phyloP scores from a whole-genome alignment of 2,329 filamentous ascomycete genomes.

The Zalaria sp. region DNA sequence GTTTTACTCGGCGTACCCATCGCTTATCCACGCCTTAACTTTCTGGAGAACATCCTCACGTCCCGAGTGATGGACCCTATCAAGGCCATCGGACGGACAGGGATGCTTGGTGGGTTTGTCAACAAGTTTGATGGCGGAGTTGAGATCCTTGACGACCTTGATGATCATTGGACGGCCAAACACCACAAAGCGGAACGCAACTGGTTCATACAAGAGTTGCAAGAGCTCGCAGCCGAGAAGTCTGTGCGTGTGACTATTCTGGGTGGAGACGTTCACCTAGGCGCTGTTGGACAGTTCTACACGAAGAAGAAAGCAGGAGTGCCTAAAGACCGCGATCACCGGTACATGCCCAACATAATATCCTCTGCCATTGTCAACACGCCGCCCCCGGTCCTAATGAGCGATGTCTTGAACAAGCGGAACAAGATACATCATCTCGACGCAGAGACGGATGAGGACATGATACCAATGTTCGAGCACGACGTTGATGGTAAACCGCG shows the following conservation, averaged over 20 bases:
- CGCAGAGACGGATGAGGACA: slow-evolving; percentile 72
- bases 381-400: slow-evolving; percentile 74
- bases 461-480: slow-evolving; percentile 84
- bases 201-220: slow-evolving; percentile 76
- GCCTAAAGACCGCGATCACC: slow-evolving; percentile 78
- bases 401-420: slow-evolving; percentile 82
- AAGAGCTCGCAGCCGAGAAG: slow-evolving; percentile 85
- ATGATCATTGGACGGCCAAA: slow-evolving; percentile 96
- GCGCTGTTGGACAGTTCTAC: slow-evolving; percentile 87
- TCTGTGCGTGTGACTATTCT: slow-evolving; percentile 85
- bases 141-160: slow-evolving; percentile 80
- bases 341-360: slow-evolving; percentile 94
- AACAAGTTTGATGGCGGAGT: slow-evolving; percentile 87
- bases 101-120: slow-evolving; percentile 63
- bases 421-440: slow-evolving; percentile 61
- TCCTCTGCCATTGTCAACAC: slow-evolving; percentile 90
- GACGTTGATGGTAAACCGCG: slow-evolving; percentile 80
- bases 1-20: slow-evolving; percentile 65
- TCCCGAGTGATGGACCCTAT: slow-evolving; percentile 76
- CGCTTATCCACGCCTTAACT: slow-evolving; percentile 33
- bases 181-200: slow-evolving; percentile 85
- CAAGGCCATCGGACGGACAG: slow-evolving; percentile 73
- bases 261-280: slow-evolving; percentile 87
- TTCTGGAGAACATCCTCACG: slow-evolving; percentile 57
- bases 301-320: slow-evolving; percentile 66